Evolutionary conservation across 495 filamentous ascomycete species (phyloP), one percentile per base, ranked within the genome.

Genomic region (Neurospora hispaniola): DNA sequence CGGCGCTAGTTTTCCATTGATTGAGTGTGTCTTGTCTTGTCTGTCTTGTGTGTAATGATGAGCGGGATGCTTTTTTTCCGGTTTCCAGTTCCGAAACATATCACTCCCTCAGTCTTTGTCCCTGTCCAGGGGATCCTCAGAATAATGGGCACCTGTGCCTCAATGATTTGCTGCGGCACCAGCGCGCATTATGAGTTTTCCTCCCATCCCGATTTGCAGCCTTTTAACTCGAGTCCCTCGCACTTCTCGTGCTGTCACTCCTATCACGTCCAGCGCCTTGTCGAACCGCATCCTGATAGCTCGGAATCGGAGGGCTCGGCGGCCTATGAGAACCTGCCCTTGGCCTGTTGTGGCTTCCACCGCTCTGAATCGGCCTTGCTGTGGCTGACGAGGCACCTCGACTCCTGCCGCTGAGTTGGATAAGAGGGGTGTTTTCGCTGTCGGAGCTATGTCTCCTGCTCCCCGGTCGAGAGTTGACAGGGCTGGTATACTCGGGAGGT

Each of bases 401-500:
- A 74, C 76, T 84, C 59, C 81, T 77, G 23, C 54, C 23, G 10
- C 70, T 79, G 11, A 82, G 76, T 69, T 77, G 80, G 68, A 83
- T 82, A 20, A 82, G 74, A 43, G 73, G 84, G 54, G 81, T 77
- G 42, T 79, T 76, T 40, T 85, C 85, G 72, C 80, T 82, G 27
- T 85, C 79, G 71, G 76, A 76, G 71, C 89, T 90, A 71, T 82
- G 85, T 71, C 88, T 80, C 41, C 84, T 84, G 78, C 88, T 89
- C 72, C 48, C 46, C 59, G 39, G 31, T 75, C 69, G 40, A 11
- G 86, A 86, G 27, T 86, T 85, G 35, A 86, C 86, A 2, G 92
- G 91, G 76, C 91, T 93, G 2, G 89, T 89, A 75, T 94, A 94
- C 75, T 93, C 91, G 4, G 92, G 92, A 20, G 92, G 92, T 35